Percentiles rank a stretch among this genome's conserved stretches.
phyloP scores from a whole-genome alignment of 495 filamentous ascomycete genomes.

The Penicillium subrubescens region DNA sequence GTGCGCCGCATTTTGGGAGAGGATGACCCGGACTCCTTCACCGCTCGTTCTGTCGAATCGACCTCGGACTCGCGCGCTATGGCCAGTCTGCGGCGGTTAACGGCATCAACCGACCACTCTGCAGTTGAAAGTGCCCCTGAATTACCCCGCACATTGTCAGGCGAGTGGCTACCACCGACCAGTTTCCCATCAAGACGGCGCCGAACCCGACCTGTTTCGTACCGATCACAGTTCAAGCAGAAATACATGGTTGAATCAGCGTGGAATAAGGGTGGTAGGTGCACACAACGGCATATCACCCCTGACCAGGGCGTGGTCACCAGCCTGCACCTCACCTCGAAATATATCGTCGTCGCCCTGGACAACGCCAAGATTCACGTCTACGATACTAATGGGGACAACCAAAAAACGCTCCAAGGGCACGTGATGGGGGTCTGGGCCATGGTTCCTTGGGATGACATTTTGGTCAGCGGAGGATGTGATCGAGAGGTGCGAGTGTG shows the following conservation, averaged over 20 bases:
- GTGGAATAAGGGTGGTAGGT: constrained; percentile 85
- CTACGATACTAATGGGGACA: constrained; percentile 87
- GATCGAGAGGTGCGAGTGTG: constrained; percentile 96
- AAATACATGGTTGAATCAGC: constrained; percentile 95
- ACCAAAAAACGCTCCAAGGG: constrained; percentile 85
- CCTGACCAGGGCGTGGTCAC: constrained; percentile 97
- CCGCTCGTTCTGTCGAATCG: constrained; percentile 28
- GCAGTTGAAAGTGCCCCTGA: constrained; percentile 28
- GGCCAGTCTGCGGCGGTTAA: constrained; percentile 30
- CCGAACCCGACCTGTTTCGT: constrained; percentile 61
- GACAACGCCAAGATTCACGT: constrained; percentile 99
- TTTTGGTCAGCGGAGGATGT: constrained; percentile 92
- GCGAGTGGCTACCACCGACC: constrained; percentile 39
- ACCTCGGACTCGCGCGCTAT: constrained; percentile 22
- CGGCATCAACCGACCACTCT: constrained; percentile 29
- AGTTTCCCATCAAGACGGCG: constrained; percentile 35
- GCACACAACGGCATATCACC: constrained; percentile 79
- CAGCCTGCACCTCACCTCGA: constrained; percentile 87
- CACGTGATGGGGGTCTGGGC: constrained; percentile 99
- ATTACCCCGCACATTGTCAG: constrained; percentile 38
- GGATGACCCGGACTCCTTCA: constrained; percentile 42
- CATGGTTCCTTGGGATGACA: constrained; percentile 98
- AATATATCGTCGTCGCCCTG: constrained; percentile 95
- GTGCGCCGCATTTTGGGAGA: constrained; percentile 67
- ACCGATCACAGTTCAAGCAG: constrained; percentile 96